Evolutionary conservation across 1,284 basidiomycete species (phyloP), one percentile per base, ranked within the genome.

Genomic region (Pulveroboletus sp.): DNA sequence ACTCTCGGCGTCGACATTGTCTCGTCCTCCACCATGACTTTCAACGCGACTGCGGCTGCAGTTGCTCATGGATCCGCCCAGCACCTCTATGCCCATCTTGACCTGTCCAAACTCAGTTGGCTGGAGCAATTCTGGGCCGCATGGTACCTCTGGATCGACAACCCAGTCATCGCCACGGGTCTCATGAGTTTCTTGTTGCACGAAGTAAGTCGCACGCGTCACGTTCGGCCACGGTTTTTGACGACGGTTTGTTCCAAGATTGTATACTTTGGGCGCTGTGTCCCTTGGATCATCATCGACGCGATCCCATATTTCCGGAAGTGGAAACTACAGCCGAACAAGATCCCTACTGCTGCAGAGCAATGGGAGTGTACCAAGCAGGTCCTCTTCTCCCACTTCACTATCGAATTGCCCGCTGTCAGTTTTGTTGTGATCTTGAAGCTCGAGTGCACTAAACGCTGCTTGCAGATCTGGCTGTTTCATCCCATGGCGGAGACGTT

Each of bases 201-300:
- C 74, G 96, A 98, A 83, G 92, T 94, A 58, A 52, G 87, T 75
- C 11, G 14, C 46, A 11, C 22, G 39, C n/a, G 40, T 7, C 5
- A 8, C 3, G 3, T 18, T 5, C 3, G 2, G 15, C 12, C 1
- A 26, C 24, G 22, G 38, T 5, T 29, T 17, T 42, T 64, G 43
- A 64, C 46, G 3, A 26, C 1, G 2, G n/a, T n/a, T n/a, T 29
- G 24, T 22, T 17, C 56, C 52, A 22, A 96, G 93, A 73, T 96
- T 67, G 92, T 98, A 43, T 99, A 99, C 81, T 99, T 99, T 74
- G 96, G 96, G 28, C 92, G 96, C 36, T 89, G 89, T 62, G 77
- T 99, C 25, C 97, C 96, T 0, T 98, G 94, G 93, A 90, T 98
- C 68, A 91, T 98, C 74, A 90, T 98, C 73, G 97, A 98, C 75